These are phyloP conservation scores for Penicillium tannophilum DNA, from an alignment of 495 filamentous ascomycete species.

Conservation along the genomic window DNA sequence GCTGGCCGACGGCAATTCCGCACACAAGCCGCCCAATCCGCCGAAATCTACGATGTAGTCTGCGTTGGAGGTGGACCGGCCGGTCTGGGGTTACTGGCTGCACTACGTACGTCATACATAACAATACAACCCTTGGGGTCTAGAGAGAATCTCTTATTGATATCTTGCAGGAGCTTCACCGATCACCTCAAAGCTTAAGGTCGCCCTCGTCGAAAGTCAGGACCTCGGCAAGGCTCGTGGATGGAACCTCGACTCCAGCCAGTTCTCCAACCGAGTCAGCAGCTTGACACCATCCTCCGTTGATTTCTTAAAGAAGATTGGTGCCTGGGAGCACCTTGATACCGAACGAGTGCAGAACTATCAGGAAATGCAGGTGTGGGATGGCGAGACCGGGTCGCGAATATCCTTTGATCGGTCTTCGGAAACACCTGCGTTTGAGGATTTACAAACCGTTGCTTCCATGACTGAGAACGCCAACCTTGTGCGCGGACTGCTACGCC, in stretches of 20 bases:
- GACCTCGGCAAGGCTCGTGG: conserved; percentile 67
- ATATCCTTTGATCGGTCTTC: conserved; percentile 84
- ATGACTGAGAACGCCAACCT: conserved; percentile 97
- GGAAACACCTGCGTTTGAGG: conserved; percentile 50
- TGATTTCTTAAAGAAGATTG: conserved; percentile 70
- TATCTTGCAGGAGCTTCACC: conserved; percentile 59
- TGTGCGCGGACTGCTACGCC: conserved; percentile 69
- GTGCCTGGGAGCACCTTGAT: conserved; percentile 82
- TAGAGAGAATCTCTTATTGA: not conserved
- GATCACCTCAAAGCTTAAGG: conserved; percentile 71
- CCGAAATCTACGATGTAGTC: conserved; percentile 85
- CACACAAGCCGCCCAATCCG: conserved; percentile 26
- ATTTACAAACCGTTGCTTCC: conserved; percentile 72
- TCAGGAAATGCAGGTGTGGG: conserved; percentile 95
- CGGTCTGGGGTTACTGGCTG: conserved; percentile 83
- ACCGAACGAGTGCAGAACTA: conserved; percentile 76
- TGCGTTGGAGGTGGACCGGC: conserved; percentile 97
- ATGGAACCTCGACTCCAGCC: conserved; percentile 64
- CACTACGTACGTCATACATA: conserved; percentile 65
- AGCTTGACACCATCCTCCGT: conserved; percentile 88
- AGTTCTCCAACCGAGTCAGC: conserved; percentile 91
- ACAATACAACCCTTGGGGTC: not conserved
- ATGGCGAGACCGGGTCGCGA: conserved; percentile 81
- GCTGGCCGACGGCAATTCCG: conserved; percentile 33
- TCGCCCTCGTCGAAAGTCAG: conserved; percentile 90